phyloP scores from a whole-genome alignment of 345 rosid species.

The Bruguiera gymnorhiza region DNA sequence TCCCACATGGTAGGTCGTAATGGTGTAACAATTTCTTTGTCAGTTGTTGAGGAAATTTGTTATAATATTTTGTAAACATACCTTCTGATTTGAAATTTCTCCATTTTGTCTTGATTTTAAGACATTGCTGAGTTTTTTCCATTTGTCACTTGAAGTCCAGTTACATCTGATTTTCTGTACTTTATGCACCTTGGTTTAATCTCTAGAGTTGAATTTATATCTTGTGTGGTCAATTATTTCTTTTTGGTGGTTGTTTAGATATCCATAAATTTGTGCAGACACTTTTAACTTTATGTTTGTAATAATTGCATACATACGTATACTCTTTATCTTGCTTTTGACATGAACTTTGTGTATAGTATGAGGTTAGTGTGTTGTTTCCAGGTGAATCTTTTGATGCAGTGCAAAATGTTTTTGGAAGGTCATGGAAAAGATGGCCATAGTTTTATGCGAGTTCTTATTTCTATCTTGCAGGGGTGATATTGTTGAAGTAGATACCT shows the following conservation, averaged over 20 bases:
- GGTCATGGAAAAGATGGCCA: neutral
- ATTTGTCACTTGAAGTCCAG: neutral
- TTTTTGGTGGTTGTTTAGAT: no score
- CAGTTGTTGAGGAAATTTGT: neutral
- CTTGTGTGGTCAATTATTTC: no score
- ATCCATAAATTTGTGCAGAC: no score
- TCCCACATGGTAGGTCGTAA: conserved; percentile 79
- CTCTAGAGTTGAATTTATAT: neutral
- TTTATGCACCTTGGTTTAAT: neutral
- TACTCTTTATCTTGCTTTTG: neutral
- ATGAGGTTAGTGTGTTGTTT: neutral
- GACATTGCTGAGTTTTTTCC: neutral
- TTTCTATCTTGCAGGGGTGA: conserved; percentile 67
- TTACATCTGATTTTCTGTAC: no score
- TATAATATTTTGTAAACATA: neutral
- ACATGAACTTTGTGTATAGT: neutral
- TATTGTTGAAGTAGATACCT: conserved; percentile 82
- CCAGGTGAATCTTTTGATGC: neutral
- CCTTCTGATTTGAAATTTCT: neutral
- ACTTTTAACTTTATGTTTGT: no score
- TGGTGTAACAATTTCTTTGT: neutral
- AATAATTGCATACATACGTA: no score
- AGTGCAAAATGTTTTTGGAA: neutral
- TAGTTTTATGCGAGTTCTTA: conserved; percentile 1
- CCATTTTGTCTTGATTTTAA: neutral